Base-by-base conservation (phyloP, 768 basidiomycete species). In the Russula ochroleuca region DNA sequence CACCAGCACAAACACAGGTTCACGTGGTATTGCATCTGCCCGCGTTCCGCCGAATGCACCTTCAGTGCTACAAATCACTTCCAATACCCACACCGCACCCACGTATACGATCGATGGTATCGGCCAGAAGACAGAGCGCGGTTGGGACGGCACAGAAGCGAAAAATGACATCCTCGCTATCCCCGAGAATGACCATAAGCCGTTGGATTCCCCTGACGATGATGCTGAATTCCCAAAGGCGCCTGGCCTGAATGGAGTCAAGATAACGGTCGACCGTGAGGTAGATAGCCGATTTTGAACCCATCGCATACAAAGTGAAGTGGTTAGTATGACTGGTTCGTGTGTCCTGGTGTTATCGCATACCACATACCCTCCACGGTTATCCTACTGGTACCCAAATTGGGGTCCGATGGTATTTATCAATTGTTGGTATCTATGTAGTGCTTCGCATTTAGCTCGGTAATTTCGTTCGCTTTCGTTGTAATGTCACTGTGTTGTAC, bases 11-110 rank as follows among this genome's bases (percentile, higher is more conserved):
- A 73, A 73, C 61, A 81, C 83, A n/a, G 80, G 79, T 37, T 78
- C 81, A 67, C 59, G 61, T 54, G 68, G 68, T 48, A 78, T 78
- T 7, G 81, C 81, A n/a, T 79, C 81, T 69, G 83, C 81, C 67
- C 76, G 81, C 55, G 67, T 59, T 11, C 66, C 67, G 33, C 41
- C 62, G 49, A 66, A 64, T 47, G 56, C 68, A 14, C 61, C 67
- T 31, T 69, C 72, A 37, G 58, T 69, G 65, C 47, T 67, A 38
- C 69, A 69, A 45, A 65, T 69, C 41, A 48, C 59, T 50, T 59
- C 62, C 14, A 58, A 67, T 40, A 37, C 54, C 33, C 67, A 60
- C 57, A 57, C 66, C 21, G 68, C 59, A n/a, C 71, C 65, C 47
- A 70, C 72, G 17, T 75, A 70, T 66, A 75, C 74, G 8, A 54